Base-by-base conservation (phyloP, 2,329 filamentous ascomycete species). In the Aspergillus uvarum region DNA sequence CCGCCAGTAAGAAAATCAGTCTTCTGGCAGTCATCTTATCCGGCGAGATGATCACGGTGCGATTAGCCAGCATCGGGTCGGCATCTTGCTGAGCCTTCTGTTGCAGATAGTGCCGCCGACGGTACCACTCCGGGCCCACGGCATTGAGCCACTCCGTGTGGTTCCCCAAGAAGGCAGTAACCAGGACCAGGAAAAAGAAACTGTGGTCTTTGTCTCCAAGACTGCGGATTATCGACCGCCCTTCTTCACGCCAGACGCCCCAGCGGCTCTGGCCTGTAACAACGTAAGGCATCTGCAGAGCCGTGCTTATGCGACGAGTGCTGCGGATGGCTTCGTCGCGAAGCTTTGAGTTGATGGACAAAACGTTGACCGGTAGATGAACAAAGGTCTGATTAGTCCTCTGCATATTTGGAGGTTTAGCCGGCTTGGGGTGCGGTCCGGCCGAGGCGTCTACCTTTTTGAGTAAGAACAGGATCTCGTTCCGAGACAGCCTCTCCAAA, bases 191-290 rank as follows among this genome's bases (percentile, higher is more conserved):
- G 64, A 86, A 83, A 70, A 86, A 86, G 67, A 85, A 84, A 54
- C 83, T 84, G 62, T 85, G 81, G 59, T 86, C 83, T 68, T 81
- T 82, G 54, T 80, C 77, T 32, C 82, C 83, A 47, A 83, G 79
- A 64, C 79, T 81, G 50, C 80, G 79, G n/a, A 81, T 80, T 47
- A 86, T 81, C 72, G 81, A 85, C 63, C 84, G 78, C 47, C 83
- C 83, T 72, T 87, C 84, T 64, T 86, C 84, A 58, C 83, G 80
- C 84, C 84, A 87, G 11, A 85, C 80, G 11, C 83, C 83, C 82
- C 84, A 86, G 60, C 82, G 80, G 54, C 81, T 83, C 65, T 86
- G 84, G 3, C 84, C 84, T 2, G 83, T 84, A 58, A 82, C 74
- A 10, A 85, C 84, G 52, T 81, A 79, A 16, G 83, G 83, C 32